Evolutionary conservation across 352 stramenopile species (phyloP), one percentile per base, ranked within the genome.

Genomic region (Aphanomyces euteiches): DNA sequence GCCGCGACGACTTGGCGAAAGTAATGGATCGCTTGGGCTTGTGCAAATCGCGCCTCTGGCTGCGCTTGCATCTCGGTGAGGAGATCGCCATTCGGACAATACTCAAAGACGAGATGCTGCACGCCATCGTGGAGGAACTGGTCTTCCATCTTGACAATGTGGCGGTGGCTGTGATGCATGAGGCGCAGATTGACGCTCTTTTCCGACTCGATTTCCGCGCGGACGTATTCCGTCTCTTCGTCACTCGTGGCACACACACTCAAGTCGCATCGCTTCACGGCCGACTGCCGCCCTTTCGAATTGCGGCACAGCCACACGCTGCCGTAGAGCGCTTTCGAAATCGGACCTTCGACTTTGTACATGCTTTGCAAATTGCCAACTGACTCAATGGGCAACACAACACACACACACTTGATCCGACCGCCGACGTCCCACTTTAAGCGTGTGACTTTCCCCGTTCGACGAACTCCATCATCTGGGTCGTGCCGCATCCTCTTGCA

Each of bases 21-120:
- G 61, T 91, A 93, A 28, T 61, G 41, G 13, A 69, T 28, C 21
- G 63, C 63, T 12, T 47, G 63, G 12, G 47, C 2, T 28, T 69
- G 36, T 5, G 19, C 10, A 43, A 69, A 69, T 3, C 50, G 63
- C 3, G 15, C 28, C 21, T 17, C 15, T 8, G 45, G 45, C 13
- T 17, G 13, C n/a, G 38, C 12, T 34, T 66, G 39, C 34, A 64
- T 54, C 10, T 13, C 17, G 17, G 38, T 13, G 38, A 66, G 58
- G 50, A 72, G 66, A 15, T 72, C 66, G 8, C 66, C 66, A 19
- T 72, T 72, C 0, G 50, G n/a, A 50, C 66, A 72, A 38, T 72
- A 72, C 43, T 72, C 66, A 36, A 72, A 66, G 5, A 72, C 66
- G 34, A 72, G 34, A 56, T 77, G 61, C 8, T 74, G 43, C 8